Evolutionary conservation across 257 asterid species (phyloP), one percentile per base, ranked within the genome.

Genomic region (Schizonepeta tenuifolia): DNA sequence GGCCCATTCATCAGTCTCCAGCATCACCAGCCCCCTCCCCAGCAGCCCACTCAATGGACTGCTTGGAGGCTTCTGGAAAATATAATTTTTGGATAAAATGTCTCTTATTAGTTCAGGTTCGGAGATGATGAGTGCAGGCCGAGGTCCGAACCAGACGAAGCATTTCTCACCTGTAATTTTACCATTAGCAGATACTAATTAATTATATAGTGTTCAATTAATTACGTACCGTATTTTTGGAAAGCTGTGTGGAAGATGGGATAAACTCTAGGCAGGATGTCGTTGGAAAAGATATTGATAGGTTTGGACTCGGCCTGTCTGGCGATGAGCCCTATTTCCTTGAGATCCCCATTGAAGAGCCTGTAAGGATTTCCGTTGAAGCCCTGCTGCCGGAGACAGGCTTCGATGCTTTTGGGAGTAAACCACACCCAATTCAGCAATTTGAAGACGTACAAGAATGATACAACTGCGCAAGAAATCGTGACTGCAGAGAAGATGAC

Each of bases 1-100:
- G 4, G 85, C 79, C 90, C 90, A 87, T 79, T 85, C 75, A 1
- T 83, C 79, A 0, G 70, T 57, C 33, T 85, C 87, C 5, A 38
- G n/a, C 47, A 24, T 63, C 4, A 60, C 36, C 1, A 74, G 7
- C 26, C 78, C 78, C n/a, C 28, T 66, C n/a, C 68, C 62, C 1
- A 74, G 63, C 28, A 66, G 1, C 6, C 14, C 14, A 4, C 14
- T 3, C 26, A 65, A 1, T 13, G 78, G 68, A 3, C 21, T 56
- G 2, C 26, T 55, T 2, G 69, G 22, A 12, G 51, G 50, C 78
- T 56, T 66, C 11, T 44, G 78, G 14, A 66, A 74, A 5, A 56
- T 6, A 6, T 56, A 31, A 35, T 15, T 74, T 24, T 74, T 74
- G 1, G 67, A 66, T 69, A 74, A 2, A n/a, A 74, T 31, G 3